Base-by-base conservation (phyloP, 768 basidiomycete genomes). In the Mycena vitilis region DNA sequence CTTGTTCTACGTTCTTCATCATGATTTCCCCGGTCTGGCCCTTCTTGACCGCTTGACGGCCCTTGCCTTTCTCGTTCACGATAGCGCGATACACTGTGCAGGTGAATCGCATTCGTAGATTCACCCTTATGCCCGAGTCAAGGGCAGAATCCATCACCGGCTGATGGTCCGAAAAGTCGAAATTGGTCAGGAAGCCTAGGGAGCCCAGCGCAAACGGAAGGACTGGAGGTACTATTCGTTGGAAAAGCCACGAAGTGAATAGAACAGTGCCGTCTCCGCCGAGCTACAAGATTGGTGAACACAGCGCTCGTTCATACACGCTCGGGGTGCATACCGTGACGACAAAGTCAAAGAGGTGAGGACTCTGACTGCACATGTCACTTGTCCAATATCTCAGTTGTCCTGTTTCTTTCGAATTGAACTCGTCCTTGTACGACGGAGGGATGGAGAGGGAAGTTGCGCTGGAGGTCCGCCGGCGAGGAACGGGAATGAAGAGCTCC, bases 181-280 rank as follows among this genome's bases (percentile, higher is more conserved):
- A 99, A 77, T 96, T 98, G 49, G 95, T 99, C 61, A 96, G 91
- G 82, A 99, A 99, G 54, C 98, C 97, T 30, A 99, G 88, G 6
- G 97, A 98, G 51, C 98, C 98, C 34, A 99, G 87, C 2, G 98
- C 96, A 78, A 99, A 99, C 1, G 98, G 91, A 16, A 99, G 91
- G 44, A 99, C 95, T 15, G 98, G 98, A n/a, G 98, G 98, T 18
- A 99, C 98, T 75, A 99, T 95, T 60, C 91, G 90, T 78, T 99
- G 98, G 84, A 99, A 99, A 38, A 99, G 84, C 98, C 98, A 99
- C 4, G 98, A 99, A 7, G 98, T 98, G 82, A 98, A 99, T 18
- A 99, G 88, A 3, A 99, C 96, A 0, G 98, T 99, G 16, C 98
- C 98, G 77, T 99, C 98, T 12, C 98, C 98, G 54, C 98, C 98